Conservation (phyloP, 2,329 filamentous ascomycete species). For the Dothideomycetes sp. region DNA sequence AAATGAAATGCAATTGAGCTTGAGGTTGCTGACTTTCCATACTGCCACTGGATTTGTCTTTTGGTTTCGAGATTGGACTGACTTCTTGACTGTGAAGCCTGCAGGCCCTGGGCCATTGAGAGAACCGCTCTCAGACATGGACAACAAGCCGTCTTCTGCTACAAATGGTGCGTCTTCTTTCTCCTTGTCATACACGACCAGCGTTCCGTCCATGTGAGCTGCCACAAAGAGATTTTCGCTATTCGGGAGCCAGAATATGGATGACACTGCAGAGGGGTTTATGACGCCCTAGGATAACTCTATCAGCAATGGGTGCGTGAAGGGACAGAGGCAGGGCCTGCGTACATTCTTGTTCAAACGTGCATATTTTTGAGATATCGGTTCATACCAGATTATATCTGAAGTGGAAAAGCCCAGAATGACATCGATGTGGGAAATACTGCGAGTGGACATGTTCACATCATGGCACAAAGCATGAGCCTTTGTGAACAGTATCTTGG, state of each 20-base stretch:
- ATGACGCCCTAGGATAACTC: slow-evolving; percentile 57
- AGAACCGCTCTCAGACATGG: slow-evolving; percentile 18
- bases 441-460: slow-evolving; percentile 75
- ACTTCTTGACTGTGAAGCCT: slow-evolving; percentile 68
- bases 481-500: slow-evolving; percentile 94
- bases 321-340: background rate
- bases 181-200: slow-evolving; percentile 95
- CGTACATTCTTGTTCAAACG: slow-evolving; percentile 88
- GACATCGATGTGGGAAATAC: slow-evolving; percentile 69
- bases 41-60: slow-evolving; percentile 84
- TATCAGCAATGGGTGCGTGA: background rate
- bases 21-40: slow-evolving; percentile 87
- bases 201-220: slow-evolving; percentile 78
- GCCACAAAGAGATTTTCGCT: slow-evolving; percentile 90
- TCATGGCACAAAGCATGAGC: slow-evolving; percentile 93
- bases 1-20: slow-evolving; percentile 84
- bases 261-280: slow-evolving; percentile 71
- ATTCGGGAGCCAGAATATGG: slow-evolving; percentile 87
- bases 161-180: slow-evolving; percentile 78
- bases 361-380: slow-evolving; percentile 89
- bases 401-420: slow-evolving; percentile 94
- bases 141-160: slow-evolving; percentile 49
- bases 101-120: slow-evolving; percentile 18
- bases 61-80: slow-evolving; percentile 85
- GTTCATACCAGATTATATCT: slow-evolving; percentile 98